A percentile compares a stretch with the other conserved stretches of the same genome.
Evolutionary conservation across 176 grass and related monocot genomes (phyloP).

Genomic region (Cymbopogon citratus): DNA sequence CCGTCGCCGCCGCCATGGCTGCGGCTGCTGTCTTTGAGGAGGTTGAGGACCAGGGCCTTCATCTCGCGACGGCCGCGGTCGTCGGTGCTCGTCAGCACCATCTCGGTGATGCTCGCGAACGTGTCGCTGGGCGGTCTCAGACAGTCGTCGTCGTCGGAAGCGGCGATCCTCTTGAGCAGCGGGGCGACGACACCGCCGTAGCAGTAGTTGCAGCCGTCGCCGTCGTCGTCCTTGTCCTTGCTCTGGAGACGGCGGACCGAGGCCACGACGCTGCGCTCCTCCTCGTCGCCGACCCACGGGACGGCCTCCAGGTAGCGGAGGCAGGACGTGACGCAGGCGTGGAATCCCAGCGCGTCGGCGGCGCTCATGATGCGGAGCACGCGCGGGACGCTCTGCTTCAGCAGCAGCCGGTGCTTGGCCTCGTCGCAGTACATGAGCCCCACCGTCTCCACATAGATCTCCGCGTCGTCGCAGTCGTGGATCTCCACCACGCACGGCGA

Average conservation of each 20-base stretch:
- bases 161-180: constrained; percentile 63
- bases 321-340: constrained; percentile 64
- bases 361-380: constrained; percentile 64
- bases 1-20: constrained; percentile 6
- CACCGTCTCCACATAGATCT: constrained; percentile 61
- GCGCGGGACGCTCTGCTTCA: constrained; percentile 50
- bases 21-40: constrained; percentile 64
- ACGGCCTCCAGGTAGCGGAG: constrained; percentile 87
- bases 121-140: constrained; percentile 46
- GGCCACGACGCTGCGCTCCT: constrained; percentile 66
- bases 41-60: constrained; percentile 76
- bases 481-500: constrained; percentile 31
- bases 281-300: constrained; percentile 69
- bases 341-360: constrained; percentile 60
- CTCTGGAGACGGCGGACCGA: constrained; percentile 53
- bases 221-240: neutral
- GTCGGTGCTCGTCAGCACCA: constrained; percentile 71
- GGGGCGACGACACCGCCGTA: constrained; percentile 18
- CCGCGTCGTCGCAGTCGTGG: constrained; percentile 51
- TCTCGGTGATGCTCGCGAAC: constrained; percentile 56
- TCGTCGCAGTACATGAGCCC: constrained; percentile 67
- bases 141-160: constrained; percentile 16
- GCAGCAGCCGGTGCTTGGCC: constrained; percentile 38
- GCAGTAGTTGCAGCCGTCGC: too few relatives aligned
- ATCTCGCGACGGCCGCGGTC: constrained; percentile 69